phyloP scores from a whole-genome alignment of 1,284 basidiomycete species.

The Puccinia triticina region DNA sequence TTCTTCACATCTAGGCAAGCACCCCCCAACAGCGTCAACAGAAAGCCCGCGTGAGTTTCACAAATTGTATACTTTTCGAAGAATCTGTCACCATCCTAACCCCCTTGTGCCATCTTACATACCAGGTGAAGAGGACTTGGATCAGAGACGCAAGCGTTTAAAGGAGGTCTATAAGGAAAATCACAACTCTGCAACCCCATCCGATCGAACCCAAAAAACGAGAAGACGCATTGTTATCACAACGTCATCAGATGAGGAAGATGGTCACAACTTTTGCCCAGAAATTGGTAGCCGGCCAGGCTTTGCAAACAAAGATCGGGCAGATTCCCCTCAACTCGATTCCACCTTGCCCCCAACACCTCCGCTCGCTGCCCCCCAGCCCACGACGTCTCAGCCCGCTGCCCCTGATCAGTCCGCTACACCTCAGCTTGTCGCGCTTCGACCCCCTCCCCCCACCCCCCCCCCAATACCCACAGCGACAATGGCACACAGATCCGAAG shows the following conservation, averaged over 20 bases:
- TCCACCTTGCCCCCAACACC: no score
- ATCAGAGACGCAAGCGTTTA: not conserved
- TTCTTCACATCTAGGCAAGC: not conserved
- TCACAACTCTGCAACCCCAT: not conserved
- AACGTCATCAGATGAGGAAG: conserved; percentile 6
- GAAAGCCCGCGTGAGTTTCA: conserved; percentile 1
- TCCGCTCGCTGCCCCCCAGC: no score
- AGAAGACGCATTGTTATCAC: not conserved
- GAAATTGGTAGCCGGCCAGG: no score
- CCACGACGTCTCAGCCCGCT: not conserved
- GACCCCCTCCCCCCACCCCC: not conserved
- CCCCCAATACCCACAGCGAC: not conserved
- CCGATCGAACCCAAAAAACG: not conserved
- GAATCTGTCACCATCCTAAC: no score
- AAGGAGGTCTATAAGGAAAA: no score
- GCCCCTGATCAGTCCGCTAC: not conserved
- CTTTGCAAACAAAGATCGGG: no score
- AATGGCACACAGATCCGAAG: not conserved
- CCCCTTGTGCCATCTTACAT: no score
- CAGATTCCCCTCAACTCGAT: no score
- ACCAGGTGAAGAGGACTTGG: not conserved
- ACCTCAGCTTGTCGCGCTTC: no score
- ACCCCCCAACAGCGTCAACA: not conserved
- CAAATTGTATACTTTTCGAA: no score
- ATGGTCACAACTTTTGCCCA: not conserved